A percentile compares a stretch with the other conserved stretches of the same genome.
phyloP scores from a whole-genome alignment of 192 early-diverging fungal species.

The Jimgerdemannia lactiflua region DNA sequence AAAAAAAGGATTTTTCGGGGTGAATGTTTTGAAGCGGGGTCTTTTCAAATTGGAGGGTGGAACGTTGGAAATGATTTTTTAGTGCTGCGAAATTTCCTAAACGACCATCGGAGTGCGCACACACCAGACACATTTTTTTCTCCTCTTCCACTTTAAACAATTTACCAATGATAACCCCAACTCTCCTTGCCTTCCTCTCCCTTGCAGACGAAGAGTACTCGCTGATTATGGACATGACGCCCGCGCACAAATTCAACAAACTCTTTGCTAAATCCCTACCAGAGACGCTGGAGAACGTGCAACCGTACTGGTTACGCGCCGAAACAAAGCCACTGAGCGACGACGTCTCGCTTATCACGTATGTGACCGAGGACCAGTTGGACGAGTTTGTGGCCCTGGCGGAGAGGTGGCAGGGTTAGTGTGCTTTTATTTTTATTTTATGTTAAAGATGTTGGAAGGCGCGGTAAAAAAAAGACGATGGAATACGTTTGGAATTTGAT shows the following conservation, averaged over 20 bases:
- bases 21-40: too few relatives aligned
- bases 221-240: constrained; percentile 23
- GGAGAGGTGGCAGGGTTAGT: constrained; percentile 48
- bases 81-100: too few relatives aligned
- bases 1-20: too few relatives aligned
- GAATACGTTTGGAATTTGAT: not conserved
- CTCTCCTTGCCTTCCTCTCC: not conserved
- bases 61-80: too few relatives aligned
- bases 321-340: constrained; percentile 28
- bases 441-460: not conserved
- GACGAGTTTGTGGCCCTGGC: constrained; percentile 42
- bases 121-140: too few relatives aligned
- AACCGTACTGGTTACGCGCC: constrained; percentile 31
- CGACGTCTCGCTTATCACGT: constrained; percentile 47
- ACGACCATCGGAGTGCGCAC: too few relatives aligned
- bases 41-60: too few relatives aligned
- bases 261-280: constrained; percentile 25
- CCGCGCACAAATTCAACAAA: constrained; percentile 29
- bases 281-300: constrained; percentile 15
- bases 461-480: not conserved
- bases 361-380: constrained; percentile 39
- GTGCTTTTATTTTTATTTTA: constrained; percentile 4
- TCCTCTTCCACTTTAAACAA: too few relatives aligned
- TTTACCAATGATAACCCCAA: too few relatives aligned
- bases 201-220: not conserved